A percentile compares a stretch with the other conserved stretches of the same genome.
These are phyloP conservation scores for Acacia confusa DNA, from an alignment of 306 rosid genomes.

Conservation along the genomic window DNA sequence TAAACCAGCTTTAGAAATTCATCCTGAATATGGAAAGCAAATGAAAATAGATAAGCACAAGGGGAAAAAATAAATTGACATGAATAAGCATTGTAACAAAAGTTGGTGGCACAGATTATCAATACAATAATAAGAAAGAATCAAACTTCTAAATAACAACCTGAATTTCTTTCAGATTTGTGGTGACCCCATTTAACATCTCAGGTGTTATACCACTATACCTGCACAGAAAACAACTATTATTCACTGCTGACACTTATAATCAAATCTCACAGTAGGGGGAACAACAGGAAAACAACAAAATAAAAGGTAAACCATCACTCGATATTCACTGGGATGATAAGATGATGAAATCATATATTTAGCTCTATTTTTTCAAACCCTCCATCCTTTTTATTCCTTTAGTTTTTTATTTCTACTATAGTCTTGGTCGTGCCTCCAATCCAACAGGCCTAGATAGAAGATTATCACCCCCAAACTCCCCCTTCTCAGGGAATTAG, in stretches of 20 bases:
- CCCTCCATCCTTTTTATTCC: neutral
- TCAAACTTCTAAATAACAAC: constrained; percentile 45
- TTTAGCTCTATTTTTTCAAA: neutral
- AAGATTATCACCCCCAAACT: constrained; percentile 13
- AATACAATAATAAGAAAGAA: constrained; percentile 26
- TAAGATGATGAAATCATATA: neutral
- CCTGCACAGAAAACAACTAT: constrained; percentile 48
- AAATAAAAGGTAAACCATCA: neutral
- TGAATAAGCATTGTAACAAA: constrained; percentile 16
- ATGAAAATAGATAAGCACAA: constrained; percentile 41
- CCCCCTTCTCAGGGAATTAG: neutral
- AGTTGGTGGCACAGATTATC: constrained; percentile 13
- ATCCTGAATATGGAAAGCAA: constrained; percentile 59
- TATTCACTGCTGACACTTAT: constrained; percentile 3
- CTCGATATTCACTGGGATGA: neutral
- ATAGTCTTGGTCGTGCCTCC: neutral
- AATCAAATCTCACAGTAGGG: neutral
- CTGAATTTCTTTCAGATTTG: constrained; percentile 86
- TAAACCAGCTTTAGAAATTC: constrained; percentile 74
- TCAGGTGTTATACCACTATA: constrained; percentile 91
- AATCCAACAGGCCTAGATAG: neutral
- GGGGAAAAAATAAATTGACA: constrained; percentile 29
- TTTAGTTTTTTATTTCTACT: neutral
- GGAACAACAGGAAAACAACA: neutral
- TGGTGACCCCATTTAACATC: constrained; percentile 85